Base-by-base conservation (phyloP, 2,329 filamentous ascomycete genomes). In the Pseudogymnoascus sp. region DNA sequence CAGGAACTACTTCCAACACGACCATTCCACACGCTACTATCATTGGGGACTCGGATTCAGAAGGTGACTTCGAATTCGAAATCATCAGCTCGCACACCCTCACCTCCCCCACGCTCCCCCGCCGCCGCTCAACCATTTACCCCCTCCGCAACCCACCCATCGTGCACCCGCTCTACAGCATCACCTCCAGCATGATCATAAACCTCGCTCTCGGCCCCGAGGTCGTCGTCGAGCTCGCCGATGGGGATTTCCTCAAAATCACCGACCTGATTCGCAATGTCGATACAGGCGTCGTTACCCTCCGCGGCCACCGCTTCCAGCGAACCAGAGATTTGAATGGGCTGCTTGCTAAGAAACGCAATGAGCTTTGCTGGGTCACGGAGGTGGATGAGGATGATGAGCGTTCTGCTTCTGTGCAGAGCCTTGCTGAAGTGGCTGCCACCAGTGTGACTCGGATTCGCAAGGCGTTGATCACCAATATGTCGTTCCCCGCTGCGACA, bases 351-450 rank as follows among this genome's bases (percentile, higher is more conserved):
- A 73, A 70, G 10, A 71, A 73, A 28, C 45, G 63, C 0, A 79
- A 83, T 51, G 82, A 85, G 65, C 63, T 85, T 0, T 21, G 75
- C 75, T 77, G 79, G 74, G 54, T 76, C 34, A 57, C 75, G 23
- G 73, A 79, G 3, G 66, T 78, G 2, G 73, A 78, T 5, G 63
- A 74, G 0, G 73, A 78, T 5, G 77, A 81, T 37, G 65, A 67
- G 0, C 66, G 75, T 2, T 36, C 67, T 0, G 62, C 70, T 0
- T 62, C 77, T 0, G 65, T 73, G 0, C 79, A 83, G 19, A 72
- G 76, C 0, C 64, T 78, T 0, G 68, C 81, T 0, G 80, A 84
- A 1, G 70, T 87, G 0, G 48, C 73, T 0, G 63, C 80, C 0
- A 61, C 67, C 0, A 65, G 76, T 0, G 75, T 87, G 0, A 13